These are phyloP conservation scores for Acer negundo DNA, from an alignment of 345 rosid species.

Conservation along the genomic window DNA sequence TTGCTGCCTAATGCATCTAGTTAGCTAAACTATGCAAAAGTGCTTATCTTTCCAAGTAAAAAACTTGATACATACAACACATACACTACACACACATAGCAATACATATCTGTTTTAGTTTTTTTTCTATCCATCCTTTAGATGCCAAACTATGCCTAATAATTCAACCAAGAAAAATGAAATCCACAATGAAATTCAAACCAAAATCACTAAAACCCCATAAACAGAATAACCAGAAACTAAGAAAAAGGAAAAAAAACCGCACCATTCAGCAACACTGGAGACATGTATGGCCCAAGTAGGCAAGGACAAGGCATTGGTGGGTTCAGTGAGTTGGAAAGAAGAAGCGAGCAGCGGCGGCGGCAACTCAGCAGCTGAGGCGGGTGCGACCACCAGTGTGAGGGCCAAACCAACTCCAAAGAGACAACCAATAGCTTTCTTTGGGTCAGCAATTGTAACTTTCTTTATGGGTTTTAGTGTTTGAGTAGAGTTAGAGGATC, in stretches of 20 bases:
- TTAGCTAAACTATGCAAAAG: background rate
- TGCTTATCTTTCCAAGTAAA: background rate
- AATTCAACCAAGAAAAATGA: background rate
- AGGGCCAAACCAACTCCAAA: constrained; percentile 60
- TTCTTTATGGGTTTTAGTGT: constrained; percentile 5
- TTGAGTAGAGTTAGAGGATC: background rate
- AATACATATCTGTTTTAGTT: background rate
- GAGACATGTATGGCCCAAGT: constrained; percentile 95
- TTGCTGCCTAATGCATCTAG: background rate
- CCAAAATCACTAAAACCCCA: background rate
- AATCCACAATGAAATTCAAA: background rate
- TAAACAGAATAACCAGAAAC: background rate
- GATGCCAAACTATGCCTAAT: background rate
- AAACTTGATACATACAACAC: background rate
- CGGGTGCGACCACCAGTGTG: constrained; percentile 41
- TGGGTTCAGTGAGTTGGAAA: constrained; percentile 66
- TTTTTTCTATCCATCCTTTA: background rate
- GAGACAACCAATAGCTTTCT: constrained; percentile 37
- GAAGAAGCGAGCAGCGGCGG: constrained; percentile 40
- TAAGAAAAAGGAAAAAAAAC: background rate
- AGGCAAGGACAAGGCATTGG: constrained; percentile 87
- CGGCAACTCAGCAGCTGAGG: constrained; percentile 52
- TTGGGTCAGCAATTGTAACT: constrained; percentile 23
- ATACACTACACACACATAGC: background rate
- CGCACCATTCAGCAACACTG: constrained; percentile 87